These are phyloP conservation scores for Pseudocohnilembus persalinus DNA, from an alignment of 169 alveolate genomes.

Conservation along the genomic window DNA sequence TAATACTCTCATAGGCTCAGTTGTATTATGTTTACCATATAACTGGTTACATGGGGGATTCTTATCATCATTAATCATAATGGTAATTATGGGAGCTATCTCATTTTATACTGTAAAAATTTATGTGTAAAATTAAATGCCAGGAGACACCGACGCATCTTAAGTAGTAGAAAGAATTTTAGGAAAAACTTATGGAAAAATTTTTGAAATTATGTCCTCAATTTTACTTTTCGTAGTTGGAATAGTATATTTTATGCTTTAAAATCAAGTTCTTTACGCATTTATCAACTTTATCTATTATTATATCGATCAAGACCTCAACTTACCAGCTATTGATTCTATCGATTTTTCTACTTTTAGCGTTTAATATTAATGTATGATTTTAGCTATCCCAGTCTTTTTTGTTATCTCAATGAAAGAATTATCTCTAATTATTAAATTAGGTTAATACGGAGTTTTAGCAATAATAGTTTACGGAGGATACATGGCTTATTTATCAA, in stretches of 20 bases:
- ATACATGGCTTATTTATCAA: conserved; percentile 2
- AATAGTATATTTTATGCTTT: conserved; percentile 10
- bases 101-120: not conserved
- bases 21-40: conserved; percentile 1
- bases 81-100: conserved; percentile 11
- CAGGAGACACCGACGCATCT: conserved; percentile 7
- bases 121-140: not conserved
- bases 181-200: conserved; percentile 11
- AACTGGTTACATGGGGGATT: conserved; percentile 7
- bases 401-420: conserved; percentile 1
- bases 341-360: not conserved
- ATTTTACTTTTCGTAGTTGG: conserved; percentile 8
- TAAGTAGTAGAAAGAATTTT: conserved; percentile 6
- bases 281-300: not conserved
- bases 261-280: conserved; percentile 5
- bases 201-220: not conserved
- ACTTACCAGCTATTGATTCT: not conserved
- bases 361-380: not conserved
- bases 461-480: conserved; percentile 12
- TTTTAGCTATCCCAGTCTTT: conserved; percentile 12
- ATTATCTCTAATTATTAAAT: conserved; percentile 13
- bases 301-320: not conserved
- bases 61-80: conserved; percentile 2
- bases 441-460: conserved; percentile 10
- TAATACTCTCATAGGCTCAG: conserved; percentile 17